These are phyloP conservation scores for Tricholomella constricta DNA, from an alignment of 768 basidiomycete species.

Conservation along the genomic window DNA sequence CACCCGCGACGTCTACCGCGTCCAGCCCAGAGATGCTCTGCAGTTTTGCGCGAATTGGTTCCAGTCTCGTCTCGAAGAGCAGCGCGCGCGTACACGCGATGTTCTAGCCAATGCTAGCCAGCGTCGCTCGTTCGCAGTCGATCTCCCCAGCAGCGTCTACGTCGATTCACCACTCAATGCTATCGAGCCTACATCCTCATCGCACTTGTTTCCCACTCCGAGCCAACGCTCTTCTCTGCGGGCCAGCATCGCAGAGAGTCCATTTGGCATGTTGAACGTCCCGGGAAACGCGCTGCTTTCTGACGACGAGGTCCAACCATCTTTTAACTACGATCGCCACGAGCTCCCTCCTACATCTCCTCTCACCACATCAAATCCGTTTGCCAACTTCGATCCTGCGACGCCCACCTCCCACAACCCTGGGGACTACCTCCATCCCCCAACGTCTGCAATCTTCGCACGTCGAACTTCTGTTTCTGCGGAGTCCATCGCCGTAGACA, in stretches of 20 bases:
- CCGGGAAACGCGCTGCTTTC: slow-evolving; percentile 78
- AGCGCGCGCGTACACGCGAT: slow-evolving; percentile 74
- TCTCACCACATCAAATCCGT: slow-evolving; percentile 52
- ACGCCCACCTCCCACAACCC: slow-evolving; percentile 51
- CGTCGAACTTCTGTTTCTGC: slow-evolving; percentile 95
- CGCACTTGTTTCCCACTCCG: slow-evolving; percentile 55
- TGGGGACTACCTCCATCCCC: slow-evolving; percentile 72
- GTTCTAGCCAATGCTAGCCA: slow-evolving; percentile 56
- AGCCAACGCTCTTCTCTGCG: slow-evolving; percentile 57
- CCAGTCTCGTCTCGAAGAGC: slow-evolving; percentile 83
- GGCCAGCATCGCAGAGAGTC: slow-evolving; percentile 59
- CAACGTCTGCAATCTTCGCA: slow-evolving; percentile 78
- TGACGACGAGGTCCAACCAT: slow-evolving; percentile 52
- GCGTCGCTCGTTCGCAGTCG: slow-evolving; percentile 47
- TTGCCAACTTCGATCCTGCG: slow-evolving; percentile 51
- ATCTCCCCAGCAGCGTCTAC: slow-evolving; percentile 61
- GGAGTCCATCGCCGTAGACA: slow-evolving; percentile 89
- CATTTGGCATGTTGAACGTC: slow-evolving; percentile 79
- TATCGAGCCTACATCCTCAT: slow-evolving; percentile 39
- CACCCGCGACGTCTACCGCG: slow-evolving; percentile 81
- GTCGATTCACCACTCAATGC: slow-evolving; percentile 47
- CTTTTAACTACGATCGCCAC: slow-evolving; percentile 59
- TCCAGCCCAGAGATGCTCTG: slow-evolving; percentile 86
- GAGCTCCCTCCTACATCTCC: slow-evolving; percentile 66
- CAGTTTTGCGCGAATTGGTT: slow-evolving; percentile 97